A percentile compares a stretch with the other conserved stretches of the same genome.
These are phyloP conservation scores for Lagenaria siceraria DNA, from an alignment of 306 rosid species.

Conservation along the genomic window DNA sequence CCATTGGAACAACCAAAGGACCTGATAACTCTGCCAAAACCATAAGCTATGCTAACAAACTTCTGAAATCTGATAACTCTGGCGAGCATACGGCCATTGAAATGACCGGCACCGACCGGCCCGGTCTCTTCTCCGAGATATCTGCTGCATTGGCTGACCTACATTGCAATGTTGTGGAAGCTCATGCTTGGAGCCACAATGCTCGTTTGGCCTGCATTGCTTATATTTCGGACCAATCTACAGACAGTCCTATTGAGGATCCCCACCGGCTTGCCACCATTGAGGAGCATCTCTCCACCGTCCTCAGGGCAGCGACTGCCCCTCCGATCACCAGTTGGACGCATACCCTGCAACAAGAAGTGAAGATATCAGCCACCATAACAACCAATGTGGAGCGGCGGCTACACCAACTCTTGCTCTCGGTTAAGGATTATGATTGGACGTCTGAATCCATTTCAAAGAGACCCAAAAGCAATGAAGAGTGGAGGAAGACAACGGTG, in stretches of 20 bases:
- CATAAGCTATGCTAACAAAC: conserved; percentile 14
- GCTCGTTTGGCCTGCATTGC: conserved; percentile 48
- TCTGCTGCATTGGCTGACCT: conserved; percentile 47
- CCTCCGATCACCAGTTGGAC: conserved; percentile 3
- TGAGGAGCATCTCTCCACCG: conserved; percentile 40
- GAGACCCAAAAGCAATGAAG: conserved; percentile 1
- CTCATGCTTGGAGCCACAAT: conserved; percentile 69
- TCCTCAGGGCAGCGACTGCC: conserved; percentile 28
- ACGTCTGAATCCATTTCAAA: conserved; percentile 1
- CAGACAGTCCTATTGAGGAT: conserved; percentile 33
- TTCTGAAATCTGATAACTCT: conserved; percentile 4
- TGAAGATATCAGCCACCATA: conserved; percentile 19
- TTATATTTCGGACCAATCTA: conserved; percentile 48
- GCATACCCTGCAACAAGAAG: conserved; percentile 22
- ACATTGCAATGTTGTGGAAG: conserved; percentile 51
- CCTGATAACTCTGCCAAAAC: conserved; percentile 17
- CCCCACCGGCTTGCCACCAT: conserved; percentile 35
- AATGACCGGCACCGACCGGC: conserved; percentile 43
- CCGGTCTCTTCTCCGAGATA: conserved; percentile 57
- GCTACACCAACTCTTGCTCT: conserved; percentile 61
- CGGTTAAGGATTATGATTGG: conserved; percentile 32
- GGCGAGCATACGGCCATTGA: conserved; percentile 40
- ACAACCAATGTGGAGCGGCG: conserved; percentile 47
- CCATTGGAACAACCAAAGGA: conserved; percentile 32
- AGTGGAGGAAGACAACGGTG: conserved; percentile 26